These are phyloP conservation scores for Termitomyces sp. DNA, from an alignment of 768 basidiomycete species.

Conservation along the genomic window DNA sequence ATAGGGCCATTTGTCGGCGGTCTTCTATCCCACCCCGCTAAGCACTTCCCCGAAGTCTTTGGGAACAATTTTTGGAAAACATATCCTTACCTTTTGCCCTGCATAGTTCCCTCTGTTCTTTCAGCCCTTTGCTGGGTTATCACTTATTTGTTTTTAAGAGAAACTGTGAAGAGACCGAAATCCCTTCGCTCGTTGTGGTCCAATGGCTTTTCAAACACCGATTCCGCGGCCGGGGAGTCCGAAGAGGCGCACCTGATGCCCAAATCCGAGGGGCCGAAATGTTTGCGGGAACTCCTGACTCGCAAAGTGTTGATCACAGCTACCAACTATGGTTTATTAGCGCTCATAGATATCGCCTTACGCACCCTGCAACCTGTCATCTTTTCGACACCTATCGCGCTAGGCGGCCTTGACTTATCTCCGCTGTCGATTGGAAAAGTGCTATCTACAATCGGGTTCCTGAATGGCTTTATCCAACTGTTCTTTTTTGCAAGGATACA, in stretches of 20 bases:
- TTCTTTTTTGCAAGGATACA: conserved; percentile 65
- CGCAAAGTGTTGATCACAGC: conserved; percentile 53
- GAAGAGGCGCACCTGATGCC: conserved; percentile 1
- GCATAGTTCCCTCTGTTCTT: conserved; percentile 59
- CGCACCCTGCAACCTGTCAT: conserved; percentile 67
- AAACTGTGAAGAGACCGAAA: conserved; percentile 30
- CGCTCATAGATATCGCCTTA: conserved; percentile 62
- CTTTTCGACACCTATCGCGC: conserved; percentile 60
- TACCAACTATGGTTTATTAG: conserved; percentile 58
- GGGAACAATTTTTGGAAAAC: conserved; percentile 39
- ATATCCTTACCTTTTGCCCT: conserved; percentile 66
- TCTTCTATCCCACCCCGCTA: conserved; percentile 45
- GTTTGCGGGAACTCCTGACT: conserved; percentile 46
- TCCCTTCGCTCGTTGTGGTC: conserved; percentile 19
- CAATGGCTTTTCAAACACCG: not conserved
- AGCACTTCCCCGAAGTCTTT: conserved; percentile 47
- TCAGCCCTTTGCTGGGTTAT: conserved; percentile 49
- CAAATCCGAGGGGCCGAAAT: conserved; percentile 27
- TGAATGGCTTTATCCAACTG: conserved; percentile 62
- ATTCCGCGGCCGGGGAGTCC: not conserved
- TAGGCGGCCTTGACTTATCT: conserved; percentile 66
- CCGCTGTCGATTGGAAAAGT: conserved; percentile 64
- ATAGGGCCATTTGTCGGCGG: conserved; percentile 55
- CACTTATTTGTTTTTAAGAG: conserved; percentile 47
- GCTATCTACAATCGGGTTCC: conserved; percentile 51